Evolutionary conservation across 2,329 filamentous ascomycete species (phyloP).

Genomic region (Ceratocystis cacaofunesta): DNA sequence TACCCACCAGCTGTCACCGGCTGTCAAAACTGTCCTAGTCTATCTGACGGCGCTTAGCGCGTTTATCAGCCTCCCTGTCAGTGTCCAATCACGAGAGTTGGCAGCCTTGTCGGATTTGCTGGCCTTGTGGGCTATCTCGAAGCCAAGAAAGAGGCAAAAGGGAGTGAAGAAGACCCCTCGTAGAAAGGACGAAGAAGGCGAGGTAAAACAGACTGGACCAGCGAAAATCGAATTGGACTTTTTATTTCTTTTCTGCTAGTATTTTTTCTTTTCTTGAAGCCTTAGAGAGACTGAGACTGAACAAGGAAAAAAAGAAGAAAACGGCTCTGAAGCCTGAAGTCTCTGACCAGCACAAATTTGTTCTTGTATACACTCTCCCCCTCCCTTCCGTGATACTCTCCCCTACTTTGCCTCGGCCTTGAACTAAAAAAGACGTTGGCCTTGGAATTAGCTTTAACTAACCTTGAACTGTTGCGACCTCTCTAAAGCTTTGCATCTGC

Average conservation of each 20-base stretch:
- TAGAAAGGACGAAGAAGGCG: too few species aligned
- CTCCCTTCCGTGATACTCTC: neutral
- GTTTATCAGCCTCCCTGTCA: neutral
- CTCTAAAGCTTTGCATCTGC: neutral
- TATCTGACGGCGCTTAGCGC: slow-evolving; percentile 7
- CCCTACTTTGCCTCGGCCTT: neutral
- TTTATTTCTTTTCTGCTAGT: neutral
- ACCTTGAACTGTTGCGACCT: neutral
- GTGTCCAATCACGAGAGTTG: slow-evolving; percentile 4
- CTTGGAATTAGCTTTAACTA: too few species aligned
- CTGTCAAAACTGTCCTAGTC: neutral
- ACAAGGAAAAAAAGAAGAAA: neutral
- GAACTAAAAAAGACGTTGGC: too few species aligned
- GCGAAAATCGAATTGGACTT: neutral
- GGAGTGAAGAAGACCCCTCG: neutral
- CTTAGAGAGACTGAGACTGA: neutral
- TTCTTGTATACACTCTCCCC: neutral
- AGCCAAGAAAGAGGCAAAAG: neutral
- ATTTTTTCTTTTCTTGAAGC: slow-evolving; percentile 3
- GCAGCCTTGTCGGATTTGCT: slow-evolving; percentile 7
- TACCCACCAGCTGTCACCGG: neutral
- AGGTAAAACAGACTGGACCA: too few species aligned
- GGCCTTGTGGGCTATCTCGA: neutral
- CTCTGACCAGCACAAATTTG: neutral
- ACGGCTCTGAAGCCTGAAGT: neutral